phyloP scores from a whole-genome alignment of 2,329 filamentous ascomycete species.

The Penicillium glabrum region DNA sequence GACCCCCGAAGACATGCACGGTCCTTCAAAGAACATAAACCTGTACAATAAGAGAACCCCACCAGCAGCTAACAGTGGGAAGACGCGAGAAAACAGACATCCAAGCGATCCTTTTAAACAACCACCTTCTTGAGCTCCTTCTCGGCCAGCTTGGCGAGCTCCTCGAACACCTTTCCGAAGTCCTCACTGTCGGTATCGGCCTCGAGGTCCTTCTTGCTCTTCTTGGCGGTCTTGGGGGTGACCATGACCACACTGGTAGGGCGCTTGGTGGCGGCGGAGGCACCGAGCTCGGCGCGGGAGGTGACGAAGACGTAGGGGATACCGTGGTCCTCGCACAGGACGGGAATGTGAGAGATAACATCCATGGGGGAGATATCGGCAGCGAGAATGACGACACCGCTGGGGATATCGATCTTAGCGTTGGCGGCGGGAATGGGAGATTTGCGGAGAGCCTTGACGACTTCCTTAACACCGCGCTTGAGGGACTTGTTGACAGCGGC shows the following conservation, averaged over 20 bases:
- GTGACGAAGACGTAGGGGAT: conserved; percentile 95
- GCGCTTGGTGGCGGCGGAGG: conserved; percentile 90
- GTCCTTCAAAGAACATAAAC: conserved; percentile 37
- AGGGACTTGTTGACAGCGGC: conserved; percentile 94
- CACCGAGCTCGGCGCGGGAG: conserved; percentile 88
- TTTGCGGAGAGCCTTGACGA: conserved; percentile 97
- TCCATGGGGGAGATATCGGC: conserved; percentile 98
- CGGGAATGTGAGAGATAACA: conserved; percentile 96
- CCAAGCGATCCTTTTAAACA: conserved; percentile 39
- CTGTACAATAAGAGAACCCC: conserved; percentile 38
- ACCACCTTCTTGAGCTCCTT: conserved; percentile 60
- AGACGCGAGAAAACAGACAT: conserved; percentile 23
- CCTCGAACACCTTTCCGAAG: conserved; percentile 55
- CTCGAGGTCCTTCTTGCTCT: conserved; percentile 51
- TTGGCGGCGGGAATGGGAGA: conserved; percentile 69
- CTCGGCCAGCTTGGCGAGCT: conserved; percentile 58
- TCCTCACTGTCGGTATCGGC: conserved; percentile 47
- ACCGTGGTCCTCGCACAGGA: conserved; percentile 97
- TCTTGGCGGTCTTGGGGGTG: conserved; percentile 50
- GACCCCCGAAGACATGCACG: conserved; percentile 40
- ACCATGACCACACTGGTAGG: conserved; percentile 96
- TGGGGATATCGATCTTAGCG: conserved; percentile 61
- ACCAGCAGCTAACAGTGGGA: conserved; percentile 26
- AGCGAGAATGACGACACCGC: conserved; percentile 82
- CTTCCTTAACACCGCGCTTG: conserved; percentile 97